Evolutionary conservation across 768 basidiomycete species (phyloP).

Genomic region (Collybia mongolica): DNA sequence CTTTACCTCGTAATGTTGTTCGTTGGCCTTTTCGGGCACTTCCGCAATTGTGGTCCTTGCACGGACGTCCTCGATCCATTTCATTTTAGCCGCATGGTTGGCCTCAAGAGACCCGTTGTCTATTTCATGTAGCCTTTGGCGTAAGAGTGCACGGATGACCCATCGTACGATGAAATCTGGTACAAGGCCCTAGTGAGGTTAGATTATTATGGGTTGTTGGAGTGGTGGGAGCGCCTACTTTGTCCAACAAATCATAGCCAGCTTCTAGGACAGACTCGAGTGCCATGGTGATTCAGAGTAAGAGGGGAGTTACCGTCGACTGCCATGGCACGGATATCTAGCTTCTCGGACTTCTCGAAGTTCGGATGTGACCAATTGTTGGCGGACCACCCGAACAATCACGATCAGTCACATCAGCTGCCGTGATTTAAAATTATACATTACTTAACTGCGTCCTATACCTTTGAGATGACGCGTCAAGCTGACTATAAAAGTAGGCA

Average conservation of each 20-base stretch:
- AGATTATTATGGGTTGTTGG: neutral
- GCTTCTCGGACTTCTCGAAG: no score
- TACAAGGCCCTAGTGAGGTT: constrained; percentile 45
- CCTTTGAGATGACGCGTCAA: no score
- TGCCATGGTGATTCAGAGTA: constrained; percentile 1
- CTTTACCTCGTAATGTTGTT: constrained; percentile 73
- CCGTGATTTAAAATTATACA: no score
- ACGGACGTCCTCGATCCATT: constrained; percentile 59
- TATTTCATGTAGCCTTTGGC: constrained; percentile 58
- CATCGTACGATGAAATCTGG: constrained; percentile 52
- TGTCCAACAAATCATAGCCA: constrained; percentile 11
- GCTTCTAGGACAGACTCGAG: constrained; percentile 4
- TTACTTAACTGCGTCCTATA: no score
- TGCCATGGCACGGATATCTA: no score
- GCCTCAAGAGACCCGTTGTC: constrained; percentile 56
- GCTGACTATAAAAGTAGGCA: no score
- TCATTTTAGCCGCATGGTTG: constrained; percentile 66
- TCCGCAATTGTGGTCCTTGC: constrained; percentile 54
- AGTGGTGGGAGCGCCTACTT: constrained; percentile 13
- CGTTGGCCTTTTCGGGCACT: constrained; percentile 65
- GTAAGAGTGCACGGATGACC: constrained; percentile 40
- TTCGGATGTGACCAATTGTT: no score
- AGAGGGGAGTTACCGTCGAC: no score
- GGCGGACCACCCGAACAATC: no score
- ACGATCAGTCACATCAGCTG: neutral